phyloP scores from a whole-genome alignment of 1,284 basidiomycete genomes.

The Sporisorium iseilematis-ciliati region DNA sequence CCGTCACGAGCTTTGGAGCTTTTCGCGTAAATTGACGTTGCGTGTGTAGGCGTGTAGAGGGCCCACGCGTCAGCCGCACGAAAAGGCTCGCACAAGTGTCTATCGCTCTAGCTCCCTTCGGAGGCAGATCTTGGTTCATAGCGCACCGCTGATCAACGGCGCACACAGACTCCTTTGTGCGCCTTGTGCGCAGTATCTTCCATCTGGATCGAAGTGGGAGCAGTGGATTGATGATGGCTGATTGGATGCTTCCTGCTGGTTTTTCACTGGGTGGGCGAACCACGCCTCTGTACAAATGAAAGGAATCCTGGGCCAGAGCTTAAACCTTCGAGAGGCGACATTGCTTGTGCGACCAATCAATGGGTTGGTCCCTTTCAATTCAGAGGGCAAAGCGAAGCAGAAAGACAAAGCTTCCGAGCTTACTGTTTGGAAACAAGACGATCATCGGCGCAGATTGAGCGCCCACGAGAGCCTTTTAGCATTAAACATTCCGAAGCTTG shows the following conservation, averaged over 20 bases:
- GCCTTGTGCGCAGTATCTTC: background rate
- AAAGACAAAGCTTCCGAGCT: background rate
- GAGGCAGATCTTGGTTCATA: background rate
- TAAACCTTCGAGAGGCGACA: background rate
- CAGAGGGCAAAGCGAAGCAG: too few relatives aligned
- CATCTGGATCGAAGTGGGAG: background rate
- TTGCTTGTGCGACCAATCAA: slow-evolving; percentile 4
- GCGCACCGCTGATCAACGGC: background rate
- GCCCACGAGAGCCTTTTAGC: background rate
- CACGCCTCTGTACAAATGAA: background rate
- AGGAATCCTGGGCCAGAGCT: background rate
- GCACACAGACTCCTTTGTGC: background rate
- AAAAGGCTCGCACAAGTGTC: slow-evolving; percentile 11
- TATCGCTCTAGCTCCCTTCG: background rate
- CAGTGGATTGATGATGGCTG: background rate
- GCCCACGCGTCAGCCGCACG: slow-evolving; percentile 45
- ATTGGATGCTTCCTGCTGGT: background rate
- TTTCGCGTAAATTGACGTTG: slow-evolving; percentile 45
- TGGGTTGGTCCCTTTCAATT: background rate
- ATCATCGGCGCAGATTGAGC: slow-evolving; percentile 1
- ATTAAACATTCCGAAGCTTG: background rate
- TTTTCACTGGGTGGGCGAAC: too few relatives aligned
- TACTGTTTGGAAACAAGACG: background rate
- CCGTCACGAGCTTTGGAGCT: slow-evolving; percentile 7
- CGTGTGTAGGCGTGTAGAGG: slow-evolving; percentile 13